Percentiles rank a stretch among this genome's conserved stretches.
These are phyloP conservation scores for Sanchytrium tribonematis DNA, from an alignment of 371 early-diverging fungal genomes.

Conservation along the genomic window DNA sequence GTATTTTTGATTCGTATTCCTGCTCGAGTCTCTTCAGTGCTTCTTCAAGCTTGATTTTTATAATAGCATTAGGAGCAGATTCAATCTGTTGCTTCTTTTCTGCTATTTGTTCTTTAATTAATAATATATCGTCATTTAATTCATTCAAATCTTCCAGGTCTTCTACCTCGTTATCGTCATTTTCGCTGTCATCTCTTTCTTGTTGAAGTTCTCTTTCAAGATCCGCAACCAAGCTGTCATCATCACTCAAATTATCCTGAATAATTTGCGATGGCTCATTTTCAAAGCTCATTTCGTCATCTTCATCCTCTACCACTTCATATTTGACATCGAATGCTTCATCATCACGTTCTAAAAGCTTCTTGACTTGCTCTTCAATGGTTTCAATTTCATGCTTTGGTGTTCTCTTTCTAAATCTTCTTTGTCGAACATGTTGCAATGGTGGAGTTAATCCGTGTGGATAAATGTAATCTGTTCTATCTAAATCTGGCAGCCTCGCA, in stretches of 20 bases:
- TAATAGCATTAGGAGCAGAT: neutral
- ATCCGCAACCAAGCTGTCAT: conserved; percentile 20
- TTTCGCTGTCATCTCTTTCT: conserved; percentile 1
- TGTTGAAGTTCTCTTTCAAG: conserved; percentile 13
- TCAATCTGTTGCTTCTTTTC: neutral
- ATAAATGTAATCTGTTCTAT: conserved; percentile 22
- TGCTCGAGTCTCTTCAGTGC: neutral
- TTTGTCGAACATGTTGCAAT: conserved; percentile 46
- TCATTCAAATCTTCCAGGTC: conserved; percentile 1
- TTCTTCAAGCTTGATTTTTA: neutral
- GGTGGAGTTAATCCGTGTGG: conserved; percentile 78
- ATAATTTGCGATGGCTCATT: conserved; percentile 7
- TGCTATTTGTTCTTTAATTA: neutral
- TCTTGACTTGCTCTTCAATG: conserved; percentile 61
- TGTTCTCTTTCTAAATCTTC: conserved; percentile 65
- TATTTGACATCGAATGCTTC: conserved; percentile 43
- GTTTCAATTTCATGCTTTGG: conserved; percentile 58
- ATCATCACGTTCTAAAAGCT: conserved; percentile 50
- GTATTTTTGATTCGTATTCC: neutral
- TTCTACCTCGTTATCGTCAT: conserved; percentile 1
- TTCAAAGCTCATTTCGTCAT: conserved; percentile 11
- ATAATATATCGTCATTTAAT: conserved; percentile 6
- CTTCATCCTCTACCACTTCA: conserved; percentile 15
- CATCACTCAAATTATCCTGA: conserved; percentile 13
- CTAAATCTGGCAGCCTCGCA: conserved; percentile 4